Evolutionary conservation across 2,329 filamentous ascomycete species (phyloP), one percentile per base, ranked within the genome.

Genomic region (Camillea tinctor): DNA sequence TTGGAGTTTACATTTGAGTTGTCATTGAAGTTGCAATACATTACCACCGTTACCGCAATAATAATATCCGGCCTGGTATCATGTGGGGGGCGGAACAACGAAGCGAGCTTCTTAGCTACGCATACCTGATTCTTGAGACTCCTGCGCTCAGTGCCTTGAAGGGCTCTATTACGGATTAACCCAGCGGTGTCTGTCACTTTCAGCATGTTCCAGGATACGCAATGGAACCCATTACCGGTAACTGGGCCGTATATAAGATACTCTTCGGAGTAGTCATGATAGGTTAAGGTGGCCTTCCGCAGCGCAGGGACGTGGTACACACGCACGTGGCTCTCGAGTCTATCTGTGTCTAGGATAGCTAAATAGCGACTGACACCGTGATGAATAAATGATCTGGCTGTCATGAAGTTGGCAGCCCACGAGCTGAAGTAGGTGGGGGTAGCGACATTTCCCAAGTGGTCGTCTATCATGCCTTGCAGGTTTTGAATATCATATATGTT

Each of bases 221-320:
- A 60, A 36, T 58, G 53, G 26, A 56, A 58, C 7, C 55, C 61
- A 4, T 58, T 54, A 1, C 61, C 61, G 5, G 23, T 4, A 13
- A 63, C 58, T 5, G 61, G 61, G 3, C 61, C 58, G 24, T 63
- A 63, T 13, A 40, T 53, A 6, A 60, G 17, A 11, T 60, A 63
- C 56, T 63, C 61, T 1, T 57, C n/a, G 23, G 21, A n/a, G 26
- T 52, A 57, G 7, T 13, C 4, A 4, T 1, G 4, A 3, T 3
- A 1, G 6, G n/a, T 6, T 19, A 50, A 19, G 5, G 15, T 20
- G 13, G 19, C 19, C 9, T 22, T 9, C 0, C 5, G 0, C 5
- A 63, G 48, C 15, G 53, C 51, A 7, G 40, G 44, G 15, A 58
- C 53, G 40, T 58, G 58, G 24, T 63, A 63, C 7, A 57, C 54